A percentile compares a stretch with the other conserved stretches of the same genome.
These are phyloP conservation scores for Coelastrella sp. DNA, from an alignment of 139 green algal species.

Conservation along the genomic window DNA sequence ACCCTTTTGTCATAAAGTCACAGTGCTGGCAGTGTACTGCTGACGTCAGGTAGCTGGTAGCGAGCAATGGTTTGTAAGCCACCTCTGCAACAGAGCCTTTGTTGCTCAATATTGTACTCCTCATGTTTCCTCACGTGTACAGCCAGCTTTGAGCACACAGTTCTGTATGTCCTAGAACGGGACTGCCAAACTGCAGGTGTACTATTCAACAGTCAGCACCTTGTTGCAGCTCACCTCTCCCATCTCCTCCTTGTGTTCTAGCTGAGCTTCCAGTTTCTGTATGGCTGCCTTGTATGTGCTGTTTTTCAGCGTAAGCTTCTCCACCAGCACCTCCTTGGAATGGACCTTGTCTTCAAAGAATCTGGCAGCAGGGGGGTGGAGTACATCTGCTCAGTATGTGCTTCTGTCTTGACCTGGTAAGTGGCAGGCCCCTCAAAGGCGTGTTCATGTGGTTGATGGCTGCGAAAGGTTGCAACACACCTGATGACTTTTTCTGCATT, in stretches of 20 bases:
- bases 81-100: too few relatives aligned
- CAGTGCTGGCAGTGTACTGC: too few relatives aligned
- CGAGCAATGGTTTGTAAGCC: too few relatives aligned
- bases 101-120: too few relatives aligned
- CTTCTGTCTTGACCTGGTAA: neutral
- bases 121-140: too few relatives aligned
- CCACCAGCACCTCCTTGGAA: slow-evolving; percentile 73
- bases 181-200: too few relatives aligned
- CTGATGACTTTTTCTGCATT: slow-evolving; percentile 79
- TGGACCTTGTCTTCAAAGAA: slow-evolving; percentile 80
- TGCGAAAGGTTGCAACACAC: slow-evolving; percentile 29
- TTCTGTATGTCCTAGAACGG: too few relatives aligned
- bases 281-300: slow-evolving; percentile 75
- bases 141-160: too few relatives aligned
- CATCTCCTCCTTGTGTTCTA: slow-evolving; percentile 87
- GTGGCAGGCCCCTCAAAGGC: neutral
- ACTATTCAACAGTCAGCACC: slow-evolving; percentile 87
- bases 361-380: slow-evolving; percentile 37
- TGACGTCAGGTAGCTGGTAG: too few relatives aligned
- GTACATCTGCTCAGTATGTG: neutral
- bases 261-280: slow-evolving; percentile 75
- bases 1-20: too few relatives aligned
- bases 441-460: neutral
- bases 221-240: slow-evolving; percentile 70
- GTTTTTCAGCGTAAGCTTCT: slow-evolving; percentile 87